Conservation (phyloP, 164 flowering plant species). For the Chloranthus sessilifolius region DNA sequence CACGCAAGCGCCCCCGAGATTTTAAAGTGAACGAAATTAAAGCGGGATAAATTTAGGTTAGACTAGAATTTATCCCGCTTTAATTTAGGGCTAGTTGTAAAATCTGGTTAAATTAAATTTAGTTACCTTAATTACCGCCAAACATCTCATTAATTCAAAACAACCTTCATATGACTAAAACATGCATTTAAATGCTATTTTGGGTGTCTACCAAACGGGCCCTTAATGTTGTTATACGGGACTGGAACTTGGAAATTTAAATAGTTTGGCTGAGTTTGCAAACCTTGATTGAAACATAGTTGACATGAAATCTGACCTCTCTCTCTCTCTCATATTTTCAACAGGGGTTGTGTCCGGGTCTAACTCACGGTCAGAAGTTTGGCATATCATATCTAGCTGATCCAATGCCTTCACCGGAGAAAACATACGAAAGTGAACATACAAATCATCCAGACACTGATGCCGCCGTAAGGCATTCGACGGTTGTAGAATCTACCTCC, state of each 20-base stretch:
- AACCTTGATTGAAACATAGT: not conserved
- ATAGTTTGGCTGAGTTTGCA: not conserved
- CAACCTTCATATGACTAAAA: too few relatives aligned
- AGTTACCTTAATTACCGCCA: too few relatives aligned
- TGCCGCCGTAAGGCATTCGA: too few relatives aligned
- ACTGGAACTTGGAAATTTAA: not conserved
- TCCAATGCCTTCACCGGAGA: conserved; percentile 7
- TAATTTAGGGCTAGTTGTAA: too few relatives aligned
- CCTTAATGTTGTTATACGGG: not conserved
- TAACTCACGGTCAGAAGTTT: conserved; percentile 63
- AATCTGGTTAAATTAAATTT: too few relatives aligned
- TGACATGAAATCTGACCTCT: not conserved
- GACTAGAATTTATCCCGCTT: too few relatives aligned
- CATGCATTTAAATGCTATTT: not conserved
- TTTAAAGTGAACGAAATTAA: too few relatives aligned
- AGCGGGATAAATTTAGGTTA: too few relatives aligned
- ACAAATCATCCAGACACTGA: too few relatives aligned
- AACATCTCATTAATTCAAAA: too few relatives aligned
- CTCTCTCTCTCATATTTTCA: conserved; percentile 5
- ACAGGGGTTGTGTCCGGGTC: conserved; percentile 76
- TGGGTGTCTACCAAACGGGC: not conserved
- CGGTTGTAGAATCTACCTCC: too few relatives aligned
- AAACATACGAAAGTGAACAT: conserved; percentile 19
- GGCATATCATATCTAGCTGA: conserved; percentile 47
- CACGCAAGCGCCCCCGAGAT: too few relatives aligned